These are phyloP conservation scores for Globisporangium takayamanum DNA, from an alignment of 352 stramenopile species.

Conservation along the genomic window DNA sequence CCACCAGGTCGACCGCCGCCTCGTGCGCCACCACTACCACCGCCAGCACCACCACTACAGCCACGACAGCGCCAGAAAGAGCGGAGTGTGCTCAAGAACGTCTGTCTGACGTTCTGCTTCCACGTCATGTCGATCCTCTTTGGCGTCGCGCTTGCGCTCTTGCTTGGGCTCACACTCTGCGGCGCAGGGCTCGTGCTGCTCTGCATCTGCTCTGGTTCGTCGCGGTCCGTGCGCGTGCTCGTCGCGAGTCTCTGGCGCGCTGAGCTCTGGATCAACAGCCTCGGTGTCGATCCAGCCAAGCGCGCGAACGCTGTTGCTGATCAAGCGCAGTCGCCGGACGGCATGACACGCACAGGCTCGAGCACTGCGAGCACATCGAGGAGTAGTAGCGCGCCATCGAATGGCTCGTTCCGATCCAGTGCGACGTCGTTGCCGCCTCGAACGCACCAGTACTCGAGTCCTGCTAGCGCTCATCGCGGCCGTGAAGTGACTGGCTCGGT, in stretches of 20 bases:
- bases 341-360: not conserved
- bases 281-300: constrained; percentile 16
- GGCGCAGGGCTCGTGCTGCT: constrained; percentile 35
- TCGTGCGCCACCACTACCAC: too few species aligned
- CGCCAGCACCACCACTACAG: not conserved
- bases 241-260: constrained; percentile 50
- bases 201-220: constrained; percentile 34
- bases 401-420: not conserved
- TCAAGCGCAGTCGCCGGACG: not conserved
- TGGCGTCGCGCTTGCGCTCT: constrained; percentile 24
- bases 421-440: not conserved
- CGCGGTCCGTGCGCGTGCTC: constrained; percentile 29
- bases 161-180: constrained; percentile 33
- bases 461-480: constrained; percentile 8
- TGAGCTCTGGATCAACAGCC: constrained; percentile 44
- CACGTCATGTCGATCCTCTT: constrained; percentile 42
- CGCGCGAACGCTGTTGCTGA: constrained; percentile 3
- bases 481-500: constrained; percentile 49
- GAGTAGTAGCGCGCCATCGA: not conserved
- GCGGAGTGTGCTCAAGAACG: constrained; percentile 27
- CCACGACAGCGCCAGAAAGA: not conserved
- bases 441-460: not conserved
- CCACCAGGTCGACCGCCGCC: not conserved
- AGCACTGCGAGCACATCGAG: not conserved
- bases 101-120: constrained; percentile 45